Evolutionary conservation across 306 rosid species (phyloP), one percentile per base, ranked within the genome.

Genomic region (Medicago truncatula): DNA sequence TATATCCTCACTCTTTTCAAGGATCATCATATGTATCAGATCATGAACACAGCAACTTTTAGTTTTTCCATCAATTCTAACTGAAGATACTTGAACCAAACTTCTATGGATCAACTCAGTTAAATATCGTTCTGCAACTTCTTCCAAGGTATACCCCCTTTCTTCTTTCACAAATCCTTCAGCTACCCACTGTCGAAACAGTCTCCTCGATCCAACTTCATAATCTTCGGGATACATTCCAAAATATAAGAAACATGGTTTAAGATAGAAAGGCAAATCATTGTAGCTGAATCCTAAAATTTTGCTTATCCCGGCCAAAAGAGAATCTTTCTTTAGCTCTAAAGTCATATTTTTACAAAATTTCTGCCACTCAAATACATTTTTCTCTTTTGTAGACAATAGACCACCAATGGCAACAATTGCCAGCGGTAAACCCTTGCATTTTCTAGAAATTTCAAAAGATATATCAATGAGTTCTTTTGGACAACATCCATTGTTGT

Each of bases 121-220:
- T 52, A 52, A 52, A 52, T 52, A 52, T 16, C 58, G 10, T 52
- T 61, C 6, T 6, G 61, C 78, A 9, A 61, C 70, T 10, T 74
- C 56, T 20, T 76, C 80, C 8, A 75, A 34, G 7, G 53, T 36
- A 15, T 50, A 8, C 1, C 52, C 64, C 0, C 0, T 34, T 36
- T 47, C 41, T 4, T 2, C 13, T 15, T 50, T 76, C 2, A 76
- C 63, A 76, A 76, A 76, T 16, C 80, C 80, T 54, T 52, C 21
- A 6, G 58, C 21, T n/a, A 50, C n/a, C 57, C 57, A 50, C 9
- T n/a, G 21, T 6, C 21, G 9, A 50, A 50, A 4, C 10, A 50
- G 6, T 50, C 57, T 50, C 10, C n/a, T n/a, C 4, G 21, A 16
- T n/a, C n/a, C 3, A n/a, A n/a, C 9, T 50, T 50, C 18, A 50